Evolutionary conservation across 768 basidiomycete species (phyloP), one percentile per base, ranked within the genome.

Genomic region (Leccinum rimulosum): DNA sequence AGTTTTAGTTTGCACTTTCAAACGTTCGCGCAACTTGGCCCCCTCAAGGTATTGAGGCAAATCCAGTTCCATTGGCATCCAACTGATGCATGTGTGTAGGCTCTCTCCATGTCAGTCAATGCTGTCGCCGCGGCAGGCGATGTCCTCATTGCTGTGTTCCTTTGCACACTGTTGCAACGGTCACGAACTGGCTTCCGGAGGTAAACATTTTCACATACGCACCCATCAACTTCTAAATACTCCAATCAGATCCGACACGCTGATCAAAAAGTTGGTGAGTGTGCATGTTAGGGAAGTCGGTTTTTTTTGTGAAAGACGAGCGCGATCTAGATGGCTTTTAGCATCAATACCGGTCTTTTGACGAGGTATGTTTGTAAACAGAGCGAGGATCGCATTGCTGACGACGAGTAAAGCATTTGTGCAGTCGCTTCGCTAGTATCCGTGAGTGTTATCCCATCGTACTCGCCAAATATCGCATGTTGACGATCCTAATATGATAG

Each of bases 181-280:
- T 79, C 82, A 4, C 75, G 82, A 9, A 84, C 84, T 9, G 82
- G 83, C 4, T 83, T 84, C 71, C 76, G 77, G 54, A 80, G 74
- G 82, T 70, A 14, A 50, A 4, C 50, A 36, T 22, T 33, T 33
- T 9, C 25, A 25, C 12, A 1, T 22, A 52, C 15, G 7, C 3
- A 8, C 22, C 3, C 38, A 2, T 6, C 10, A 5, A 6, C 14
- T 33, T 36, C 52, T 61, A 55, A 59, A 10, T 30, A 14, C 14
- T 31, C 17, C 49, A 31, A 3, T 57, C 36, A 70, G 70, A 51
- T 82, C 82, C 17, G 84, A 85, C 62, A 80, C 71, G 0, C 80
- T 85, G 73, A 81, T 85, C 61, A 86, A 79, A 57, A 79, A 74
- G 55, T 61, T 85, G 52, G 70, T 70, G 52, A 60, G 70, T 50